A percentile compares a stretch with the other conserved stretches of the same genome.
phyloP scores from a whole-genome alignment of 2,329 filamentous ascomycete genomes.

The Aspergillus puulaauensis region DNA sequence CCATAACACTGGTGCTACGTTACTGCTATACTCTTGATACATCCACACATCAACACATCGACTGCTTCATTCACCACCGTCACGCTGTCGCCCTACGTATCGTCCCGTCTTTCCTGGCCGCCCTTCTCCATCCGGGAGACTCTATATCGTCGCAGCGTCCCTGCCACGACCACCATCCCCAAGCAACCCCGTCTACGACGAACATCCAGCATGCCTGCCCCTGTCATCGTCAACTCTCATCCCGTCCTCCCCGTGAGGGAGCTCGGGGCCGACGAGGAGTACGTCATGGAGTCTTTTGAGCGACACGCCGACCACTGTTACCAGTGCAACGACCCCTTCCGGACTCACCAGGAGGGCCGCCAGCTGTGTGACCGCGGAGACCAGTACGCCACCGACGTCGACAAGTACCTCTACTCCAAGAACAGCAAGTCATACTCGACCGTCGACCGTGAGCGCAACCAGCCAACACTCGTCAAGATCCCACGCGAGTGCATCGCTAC shows the following conservation, averaged over 20 bases:
- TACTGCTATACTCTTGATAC: background rate
- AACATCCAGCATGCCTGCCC: conserved; percentile 32
- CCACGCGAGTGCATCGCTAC: conserved; percentile 37
- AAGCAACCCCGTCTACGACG: conserved; percentile 21
- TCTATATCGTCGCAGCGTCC: conserved; percentile 16
- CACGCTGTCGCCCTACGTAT: conserved; percentile 31
- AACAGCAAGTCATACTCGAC: conserved; percentile 41
- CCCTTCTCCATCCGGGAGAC: conserved; percentile 21
- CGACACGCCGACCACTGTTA: conserved; percentile 36
- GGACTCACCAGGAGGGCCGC: conserved; percentile 22
- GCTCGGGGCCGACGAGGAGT: conserved; percentile 35
- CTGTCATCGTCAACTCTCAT: conserved; percentile 24
- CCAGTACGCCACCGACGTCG: conserved; percentile 33
- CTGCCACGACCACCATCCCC: conserved; percentile 2
- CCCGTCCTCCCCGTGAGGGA: conserved; percentile 33
- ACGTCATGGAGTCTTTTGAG: conserved; percentile 38
- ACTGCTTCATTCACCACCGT: conserved; percentile 8
- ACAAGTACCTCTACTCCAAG: conserved; percentile 37
- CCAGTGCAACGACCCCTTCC: conserved; percentile 31
- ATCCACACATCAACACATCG: background rate
- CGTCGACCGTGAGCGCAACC: conserved; percentile 41
- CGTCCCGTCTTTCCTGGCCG: conserved; percentile 24
- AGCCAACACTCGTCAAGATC: conserved; percentile 43
- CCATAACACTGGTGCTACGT: background rate
- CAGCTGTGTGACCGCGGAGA: conserved; percentile 38